Base-by-base conservation (phyloP, 805 yeast genomes). In the Saccharomycopsis sp. region DNA sequence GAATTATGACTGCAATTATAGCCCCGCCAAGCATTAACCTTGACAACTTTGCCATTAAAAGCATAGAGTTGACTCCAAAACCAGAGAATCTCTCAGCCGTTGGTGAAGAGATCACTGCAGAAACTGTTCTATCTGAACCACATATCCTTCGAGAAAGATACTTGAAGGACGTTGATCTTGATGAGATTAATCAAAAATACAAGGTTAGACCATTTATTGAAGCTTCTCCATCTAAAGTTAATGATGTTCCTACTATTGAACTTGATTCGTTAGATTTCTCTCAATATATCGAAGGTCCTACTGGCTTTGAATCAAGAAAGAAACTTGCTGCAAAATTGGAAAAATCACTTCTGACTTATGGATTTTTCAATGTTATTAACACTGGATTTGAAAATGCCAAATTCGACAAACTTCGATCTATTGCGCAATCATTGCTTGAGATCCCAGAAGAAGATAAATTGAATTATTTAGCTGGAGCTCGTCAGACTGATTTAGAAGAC, bases 291-390 rank as follows among this genome's bases (percentile, higher is more conserved):
- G 67, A 66, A 17, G 74, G 72, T 1, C 57, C 59, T 1, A 68
- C 63, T 34, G 61, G 61, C n/a, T 54, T 59, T 9, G 54, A 47
- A 4, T 45, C 56, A 11, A 52, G 74, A 33, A 48, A 56, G 43
- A 43, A 41, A 14, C 56, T 70, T 33, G 75, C 75, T 1, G 50
- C 41, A 1, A 56, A 62, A 40, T 55, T 71, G 7, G 73, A 70
- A 46, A 54, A 56, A 22, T 62, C 74, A 0, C 51, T 71, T 16
- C 56, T 66, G 1, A 62, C 68, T 1, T 62, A 64, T 43, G 76
- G 76, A 2, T 71, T 71, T 52, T 68, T 71, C 57, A 48, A 48
- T 13, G 31, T 48, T 16, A 33, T 27, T 23, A 42, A 42, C 19
- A 17, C 50, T 45, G 65, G 64, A 2, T 51, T 56, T 14, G 32